These are phyloP conservation scores for Polytrichum formosum DNA, from an alignment of 225 moss, liverwort and hornwort genomes.

Conservation along the genomic window DNA sequence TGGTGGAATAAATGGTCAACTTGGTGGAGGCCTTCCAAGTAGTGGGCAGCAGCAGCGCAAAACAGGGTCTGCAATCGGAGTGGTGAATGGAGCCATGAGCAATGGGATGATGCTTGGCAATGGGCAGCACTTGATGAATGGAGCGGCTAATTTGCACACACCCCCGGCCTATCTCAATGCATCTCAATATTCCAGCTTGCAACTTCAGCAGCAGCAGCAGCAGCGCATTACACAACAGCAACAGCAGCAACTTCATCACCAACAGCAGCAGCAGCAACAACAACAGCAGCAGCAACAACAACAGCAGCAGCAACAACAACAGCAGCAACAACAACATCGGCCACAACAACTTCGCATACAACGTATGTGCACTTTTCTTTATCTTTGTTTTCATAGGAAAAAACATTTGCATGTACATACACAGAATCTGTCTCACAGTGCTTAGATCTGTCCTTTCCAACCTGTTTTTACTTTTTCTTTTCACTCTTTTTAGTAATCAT, in stretches of 20 bases:
- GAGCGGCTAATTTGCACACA: constrained; percentile 51
- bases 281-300: constrained; percentile 50
- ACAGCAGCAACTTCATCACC: constrained; percentile 33
- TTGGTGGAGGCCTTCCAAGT: constrained; percentile 51
- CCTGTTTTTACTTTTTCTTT: too few relatives aligned
- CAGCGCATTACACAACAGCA: constrained; percentile 52
- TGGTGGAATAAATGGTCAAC: constrained; percentile 75
- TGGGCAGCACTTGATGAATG: constrained; percentile 82
- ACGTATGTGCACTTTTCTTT: constrained; percentile 31
- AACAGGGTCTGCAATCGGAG: constrained; percentile 41
- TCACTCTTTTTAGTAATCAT: too few relatives aligned
- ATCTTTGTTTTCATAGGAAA: not conserved
- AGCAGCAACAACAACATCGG: constrained; percentile 34
- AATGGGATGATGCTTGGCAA: constrained; percentile 74
- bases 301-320: constrained; percentile 38
- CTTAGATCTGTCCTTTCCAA: too few relatives aligned
- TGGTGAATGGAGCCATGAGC: constrained; percentile 65
- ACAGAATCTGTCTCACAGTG: too few relatives aligned
- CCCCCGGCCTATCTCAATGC: constrained; percentile 56
- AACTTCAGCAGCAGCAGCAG: constrained; percentile 58
- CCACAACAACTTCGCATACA: constrained; percentile 68
- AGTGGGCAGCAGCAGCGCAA: constrained; percentile 66
- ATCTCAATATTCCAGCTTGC: constrained; percentile 71
- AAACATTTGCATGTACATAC: too few relatives aligned
- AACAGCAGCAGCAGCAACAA: constrained; percentile 33